These are phyloP conservation scores for Anthostomella pinea DNA, from an alignment of 2,329 filamentous ascomycete genomes.

Conservation along the genomic window DNA sequence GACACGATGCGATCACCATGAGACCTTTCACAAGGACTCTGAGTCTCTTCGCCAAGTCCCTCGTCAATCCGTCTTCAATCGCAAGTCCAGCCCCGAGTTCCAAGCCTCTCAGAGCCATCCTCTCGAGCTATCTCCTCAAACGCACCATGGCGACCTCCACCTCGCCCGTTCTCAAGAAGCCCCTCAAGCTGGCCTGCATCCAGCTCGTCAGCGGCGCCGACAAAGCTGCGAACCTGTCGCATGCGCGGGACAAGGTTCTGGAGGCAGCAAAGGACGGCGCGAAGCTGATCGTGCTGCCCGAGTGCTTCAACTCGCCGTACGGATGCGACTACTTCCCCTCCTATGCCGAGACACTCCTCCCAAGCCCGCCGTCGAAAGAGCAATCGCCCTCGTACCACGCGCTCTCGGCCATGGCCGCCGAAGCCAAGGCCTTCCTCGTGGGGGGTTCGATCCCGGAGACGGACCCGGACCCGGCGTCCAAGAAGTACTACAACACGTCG, in stretches of 20 bases:
- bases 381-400: conserved; percentile 84
- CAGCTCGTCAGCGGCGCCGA: conserved; percentile 79
- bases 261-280: conserved; percentile 75
- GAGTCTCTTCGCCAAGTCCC: conserved; percentile 17
- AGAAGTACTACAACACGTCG: conserved; percentile 86
- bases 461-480: conserved; percentile 47
- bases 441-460: conserved; percentile 92
- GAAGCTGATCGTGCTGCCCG: conserved; percentile 85
- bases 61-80: conserved; percentile 2
- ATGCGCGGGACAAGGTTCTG: conserved; percentile 78
- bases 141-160: conserved; percentile 28
- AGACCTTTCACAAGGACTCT: conserved; percentile 21
- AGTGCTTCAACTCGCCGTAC: conserved; percentile 99
- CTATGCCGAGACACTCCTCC: conserved; percentile 85
- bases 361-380: conserved; percentile 66
- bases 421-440: conserved; percentile 76
- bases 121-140: conserved; percentile 6
- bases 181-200: conserved; percentile 75
- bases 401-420: conserved; percentile 73
- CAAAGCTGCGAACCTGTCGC: conserved; percentile 79
- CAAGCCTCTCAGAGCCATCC: conserved; percentile 13
- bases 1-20: conserved; percentile 25
- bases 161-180: conserved; percentile 62
- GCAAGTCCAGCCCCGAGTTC: conserved; percentile 2
- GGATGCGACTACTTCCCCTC: conserved; percentile 85